Conservation (phyloP, 768 basidiomycete species). For the Mycena latifolia region DNA sequence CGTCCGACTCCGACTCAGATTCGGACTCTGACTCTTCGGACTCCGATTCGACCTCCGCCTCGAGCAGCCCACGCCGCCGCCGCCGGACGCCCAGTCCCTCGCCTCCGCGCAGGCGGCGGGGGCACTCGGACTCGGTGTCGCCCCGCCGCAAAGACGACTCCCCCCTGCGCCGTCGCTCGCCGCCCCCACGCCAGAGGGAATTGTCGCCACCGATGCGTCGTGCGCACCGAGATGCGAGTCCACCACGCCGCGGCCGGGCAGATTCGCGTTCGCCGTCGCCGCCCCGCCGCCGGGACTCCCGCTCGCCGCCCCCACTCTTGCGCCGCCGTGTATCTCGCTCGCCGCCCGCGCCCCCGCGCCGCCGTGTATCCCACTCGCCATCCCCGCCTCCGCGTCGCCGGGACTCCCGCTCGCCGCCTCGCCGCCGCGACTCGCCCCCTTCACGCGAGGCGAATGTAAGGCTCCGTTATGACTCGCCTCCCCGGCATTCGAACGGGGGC, state of each 20-base stretch:
- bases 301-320: conserved; percentile 27
- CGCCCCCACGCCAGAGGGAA: conserved; percentile 25
- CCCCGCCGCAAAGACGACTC: conserved; percentile 35
- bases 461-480: no score
- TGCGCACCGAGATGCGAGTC: no score
- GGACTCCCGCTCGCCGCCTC: no score
- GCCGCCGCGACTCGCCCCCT: no score
- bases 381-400: no score
- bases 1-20: conserved; percentile 50
- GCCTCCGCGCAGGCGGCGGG: conserved; percentile 11
- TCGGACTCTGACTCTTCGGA: conserved; percentile 35
- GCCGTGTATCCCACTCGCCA: no score
- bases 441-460: no score
- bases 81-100: conserved; percentile 23
- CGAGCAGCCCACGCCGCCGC: conserved; percentile 35
- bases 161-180: conserved; percentile 25
- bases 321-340: conserved; percentile 27
- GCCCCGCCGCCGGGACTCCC: conserved; percentile 8
- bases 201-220: conserved; percentile 37
- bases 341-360: no score
- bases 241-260: conserved; percentile 37
- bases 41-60: conserved; percentile 38
- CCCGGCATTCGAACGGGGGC: no score
- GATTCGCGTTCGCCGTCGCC: conserved; percentile 36
- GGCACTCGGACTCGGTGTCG: conserved; percentile 14